Conservation (phyloP, 768 basidiomycete species). For the Pisolithus albus region DNA sequence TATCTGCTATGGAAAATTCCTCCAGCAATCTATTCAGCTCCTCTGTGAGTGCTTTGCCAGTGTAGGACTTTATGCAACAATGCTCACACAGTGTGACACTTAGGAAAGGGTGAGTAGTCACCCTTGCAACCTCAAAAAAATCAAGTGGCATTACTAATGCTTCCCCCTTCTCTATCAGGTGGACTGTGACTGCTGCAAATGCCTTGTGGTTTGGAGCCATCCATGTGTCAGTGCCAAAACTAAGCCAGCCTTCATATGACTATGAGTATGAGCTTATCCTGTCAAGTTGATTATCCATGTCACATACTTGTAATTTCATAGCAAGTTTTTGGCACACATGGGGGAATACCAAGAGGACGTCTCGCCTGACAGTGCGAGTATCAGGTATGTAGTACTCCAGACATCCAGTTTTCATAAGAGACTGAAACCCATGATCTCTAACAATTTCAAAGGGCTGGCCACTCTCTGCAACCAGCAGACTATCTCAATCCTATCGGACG, state of each 20-base stretch:
- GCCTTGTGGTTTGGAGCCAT: not conserved
- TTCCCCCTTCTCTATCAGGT: not conserved
- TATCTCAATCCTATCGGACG: slow-evolving; percentile 12
- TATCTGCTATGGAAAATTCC: slow-evolving; percentile 29
- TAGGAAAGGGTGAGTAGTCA: not conserved
- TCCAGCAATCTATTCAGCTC: slow-evolving; percentile 29
- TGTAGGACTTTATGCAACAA: slow-evolving; percentile 21
- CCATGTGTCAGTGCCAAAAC: not conserved
- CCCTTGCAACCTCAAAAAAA: not conserved
- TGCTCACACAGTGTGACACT: not conserved
- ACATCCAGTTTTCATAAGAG: slow-evolving; percentile 11
- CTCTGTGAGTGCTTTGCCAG: slow-evolving; percentile 26
- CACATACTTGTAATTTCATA: not conserved
- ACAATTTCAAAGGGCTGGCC: slow-evolving; percentile 18
- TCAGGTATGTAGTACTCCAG: slow-evolving; percentile 12
- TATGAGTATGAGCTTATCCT: slow-evolving; percentile 3
- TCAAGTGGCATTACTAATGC: not conserved
- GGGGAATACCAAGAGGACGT: slow-evolving; percentile 13
- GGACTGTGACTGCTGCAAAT: not conserved
- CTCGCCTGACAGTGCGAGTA: slow-evolving; percentile 13
- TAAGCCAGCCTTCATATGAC: slow-evolving; percentile 19
- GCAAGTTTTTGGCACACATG: not conserved
- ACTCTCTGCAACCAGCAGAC: slow-evolving; percentile 20
- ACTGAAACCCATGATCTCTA: slow-evolving; percentile 14
- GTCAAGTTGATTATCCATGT: not conserved